These are phyloP conservation scores for Didymella glomerata DNA, from an alignment of 2,329 filamentous ascomycete species.

Conservation along the genomic window DNA sequence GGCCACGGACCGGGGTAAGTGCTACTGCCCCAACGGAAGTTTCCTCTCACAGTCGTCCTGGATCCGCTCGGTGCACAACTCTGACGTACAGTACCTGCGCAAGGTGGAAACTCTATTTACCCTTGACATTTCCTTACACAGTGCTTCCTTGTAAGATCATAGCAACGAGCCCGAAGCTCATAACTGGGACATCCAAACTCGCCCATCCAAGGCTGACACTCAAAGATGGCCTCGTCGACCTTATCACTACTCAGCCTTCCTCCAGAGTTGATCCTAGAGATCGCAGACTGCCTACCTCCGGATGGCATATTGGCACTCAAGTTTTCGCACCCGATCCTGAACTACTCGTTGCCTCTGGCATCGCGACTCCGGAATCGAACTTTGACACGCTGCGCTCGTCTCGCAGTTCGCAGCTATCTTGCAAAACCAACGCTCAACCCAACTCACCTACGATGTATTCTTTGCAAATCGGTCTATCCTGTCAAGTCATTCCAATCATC, in stretches of 20 bases:
- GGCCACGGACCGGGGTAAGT: not conserved
- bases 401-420: slow-evolving; percentile 43
- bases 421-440: slow-evolving; percentile 20
- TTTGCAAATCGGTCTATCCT: slow-evolving; percentile 45
- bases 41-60: slow-evolving; percentile 3
- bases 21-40: slow-evolving; percentile 3
- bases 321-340: slow-evolving; percentile 45
- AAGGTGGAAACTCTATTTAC: slow-evolving; percentile 8
- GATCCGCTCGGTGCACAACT: slow-evolving; percentile 8
- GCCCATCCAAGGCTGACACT: not conserved
- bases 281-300: slow-evolving; percentile 47
- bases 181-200: not conserved
- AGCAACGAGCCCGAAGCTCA: not conserved
- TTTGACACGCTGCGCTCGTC: slow-evolving; percentile 39
- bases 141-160: not conserved
- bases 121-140: not conserved
- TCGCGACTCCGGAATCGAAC: slow-evolving; percentile 23
- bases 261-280: slow-evolving; percentile 52
- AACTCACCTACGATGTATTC: slow-evolving; percentile 38
- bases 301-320: slow-evolving; percentile 52
- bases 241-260: slow-evolving; percentile 45
- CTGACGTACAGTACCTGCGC: slow-evolving; percentile 12
- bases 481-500: slow-evolving; percentile 42
- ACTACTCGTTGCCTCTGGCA: slow-evolving; percentile 35
- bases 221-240: slow-evolving; percentile 17